Evolutionary conservation across 345 rosid species (phyloP).

Genomic region (Angophora floribunda): DNA sequence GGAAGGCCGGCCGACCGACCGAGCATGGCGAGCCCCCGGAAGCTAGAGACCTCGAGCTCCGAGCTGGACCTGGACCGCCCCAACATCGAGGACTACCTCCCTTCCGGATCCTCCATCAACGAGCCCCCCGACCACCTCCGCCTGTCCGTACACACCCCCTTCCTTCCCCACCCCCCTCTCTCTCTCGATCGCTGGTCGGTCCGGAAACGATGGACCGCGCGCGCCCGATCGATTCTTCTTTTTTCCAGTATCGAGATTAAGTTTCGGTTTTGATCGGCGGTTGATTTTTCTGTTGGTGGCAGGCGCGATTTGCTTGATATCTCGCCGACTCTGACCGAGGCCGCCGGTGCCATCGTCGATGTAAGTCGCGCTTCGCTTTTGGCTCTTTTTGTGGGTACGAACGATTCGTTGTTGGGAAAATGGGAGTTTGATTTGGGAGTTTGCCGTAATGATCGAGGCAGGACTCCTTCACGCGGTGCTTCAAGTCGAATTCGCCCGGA

Average conservation of each 20-base stretch:
- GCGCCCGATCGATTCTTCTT: background rate
- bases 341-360: constrained; percentile 97
- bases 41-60: constrained; percentile 52
- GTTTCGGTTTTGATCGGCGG: background rate
- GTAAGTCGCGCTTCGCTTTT: constrained; percentile 19
- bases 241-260: background rate
- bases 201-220: background rate
- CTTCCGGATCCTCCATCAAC: constrained; percentile 76
- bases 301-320: constrained; percentile 93
- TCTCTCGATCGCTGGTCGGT: background rate
- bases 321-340: constrained; percentile 85
- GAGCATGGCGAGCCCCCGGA: background rate
- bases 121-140: constrained; percentile 86
- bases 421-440: background rate
- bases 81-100: constrained; percentile 93
- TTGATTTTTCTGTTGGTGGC: background rate
- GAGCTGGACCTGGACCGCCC: constrained; percentile 83
- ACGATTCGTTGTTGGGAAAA: background rate
- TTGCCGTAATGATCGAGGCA: constrained; percentile 10
- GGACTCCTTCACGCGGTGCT: constrained; percentile 93
- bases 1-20: background rate
- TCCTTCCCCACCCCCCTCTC: background rate
- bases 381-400: background rate
- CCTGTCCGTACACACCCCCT: constrained; percentile 26
- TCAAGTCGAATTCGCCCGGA: constrained; percentile 92